phyloP scores from a whole-genome alignment of 148 eudicot genomes.

The Camellia granthamiana region DNA sequence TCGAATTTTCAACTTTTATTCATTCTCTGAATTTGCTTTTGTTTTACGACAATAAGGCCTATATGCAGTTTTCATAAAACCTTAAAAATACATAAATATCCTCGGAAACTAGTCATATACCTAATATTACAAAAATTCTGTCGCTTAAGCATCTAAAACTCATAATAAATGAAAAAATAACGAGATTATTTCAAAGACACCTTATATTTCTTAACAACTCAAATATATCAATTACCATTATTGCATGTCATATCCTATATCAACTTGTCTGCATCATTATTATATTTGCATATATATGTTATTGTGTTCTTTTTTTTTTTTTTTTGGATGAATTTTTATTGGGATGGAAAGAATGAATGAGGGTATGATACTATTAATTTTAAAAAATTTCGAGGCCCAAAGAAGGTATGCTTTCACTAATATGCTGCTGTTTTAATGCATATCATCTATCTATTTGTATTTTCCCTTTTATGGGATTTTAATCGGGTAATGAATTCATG shows the following conservation, averaged over 20 bases:
- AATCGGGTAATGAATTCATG: too few relatives aligned
- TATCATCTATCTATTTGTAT: too few relatives aligned
- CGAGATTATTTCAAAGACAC: neutral
- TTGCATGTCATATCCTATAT: neutral
- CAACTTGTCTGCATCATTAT: neutral
- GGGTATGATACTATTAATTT: neutral
- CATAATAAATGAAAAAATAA: neutral
- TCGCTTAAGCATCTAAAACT: neutral
- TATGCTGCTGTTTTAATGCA: too few relatives aligned
- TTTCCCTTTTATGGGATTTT: too few relatives aligned
- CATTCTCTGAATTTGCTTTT: neutral
- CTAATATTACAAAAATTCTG: neutral
- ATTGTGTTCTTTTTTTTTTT: neutral
- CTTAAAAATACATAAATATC: neutral
- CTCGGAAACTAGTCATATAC: neutral
- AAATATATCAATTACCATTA: neutral
- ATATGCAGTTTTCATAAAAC: neutral
- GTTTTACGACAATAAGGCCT: too few relatives aligned
- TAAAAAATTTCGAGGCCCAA: too few relatives aligned
- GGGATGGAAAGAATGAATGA: neutral
- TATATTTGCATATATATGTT: neutral
- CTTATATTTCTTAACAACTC: neutral
- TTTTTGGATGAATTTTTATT: neutral
- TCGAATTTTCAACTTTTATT: neutral
- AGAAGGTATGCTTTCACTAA: too few relatives aligned